A percentile compares a stretch with the other conserved stretches of the same genome.
phyloP scores from a whole-genome alignment of 2,329 filamentous ascomycete species.

The Whalleya microplaca region DNA sequence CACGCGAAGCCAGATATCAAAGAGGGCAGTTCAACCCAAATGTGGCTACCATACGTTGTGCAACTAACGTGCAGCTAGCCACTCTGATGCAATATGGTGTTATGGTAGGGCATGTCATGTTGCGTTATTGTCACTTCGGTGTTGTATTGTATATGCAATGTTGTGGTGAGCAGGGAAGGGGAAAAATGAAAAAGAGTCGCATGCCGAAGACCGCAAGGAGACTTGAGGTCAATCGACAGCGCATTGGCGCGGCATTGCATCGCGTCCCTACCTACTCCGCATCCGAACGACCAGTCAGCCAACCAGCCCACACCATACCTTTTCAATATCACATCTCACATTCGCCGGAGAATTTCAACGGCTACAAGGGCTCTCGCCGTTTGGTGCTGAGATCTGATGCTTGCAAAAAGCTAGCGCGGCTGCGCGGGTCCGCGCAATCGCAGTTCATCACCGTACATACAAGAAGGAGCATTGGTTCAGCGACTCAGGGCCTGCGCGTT shows the following conservation, averaged over 20 bases:
- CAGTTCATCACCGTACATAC: slow-evolving; percentile 21
- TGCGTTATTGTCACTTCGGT: no score
- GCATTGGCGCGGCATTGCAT: background rate
- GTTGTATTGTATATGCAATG: no score
- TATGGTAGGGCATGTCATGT: no score
- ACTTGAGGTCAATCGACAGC: background rate
- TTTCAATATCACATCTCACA: slow-evolving; percentile 15
- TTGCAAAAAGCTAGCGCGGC: slow-evolving; percentile 13
- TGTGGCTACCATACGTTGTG: no score
- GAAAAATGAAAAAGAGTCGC: background rate
- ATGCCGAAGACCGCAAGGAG: background rate
- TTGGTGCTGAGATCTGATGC: slow-evolving; percentile 21
- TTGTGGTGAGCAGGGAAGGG: background rate
- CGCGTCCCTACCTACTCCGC: background rate
- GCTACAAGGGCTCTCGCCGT: slow-evolving; percentile 22
- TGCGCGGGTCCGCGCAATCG: slow-evolving; percentile 10
- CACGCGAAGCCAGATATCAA: no score
- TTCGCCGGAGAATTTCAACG: slow-evolving; percentile 28
- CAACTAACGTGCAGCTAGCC: no score
- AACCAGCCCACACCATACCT: background rate
- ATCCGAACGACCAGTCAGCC: background rate
- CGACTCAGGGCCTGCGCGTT: slow-evolving; percentile 14
- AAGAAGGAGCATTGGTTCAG: slow-evolving; percentile 7
- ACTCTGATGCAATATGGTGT: no score
- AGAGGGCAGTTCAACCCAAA: no score